Evolutionary conservation across 148 eudicot species (phyloP).

Genomic region (Cornus controversa): DNA sequence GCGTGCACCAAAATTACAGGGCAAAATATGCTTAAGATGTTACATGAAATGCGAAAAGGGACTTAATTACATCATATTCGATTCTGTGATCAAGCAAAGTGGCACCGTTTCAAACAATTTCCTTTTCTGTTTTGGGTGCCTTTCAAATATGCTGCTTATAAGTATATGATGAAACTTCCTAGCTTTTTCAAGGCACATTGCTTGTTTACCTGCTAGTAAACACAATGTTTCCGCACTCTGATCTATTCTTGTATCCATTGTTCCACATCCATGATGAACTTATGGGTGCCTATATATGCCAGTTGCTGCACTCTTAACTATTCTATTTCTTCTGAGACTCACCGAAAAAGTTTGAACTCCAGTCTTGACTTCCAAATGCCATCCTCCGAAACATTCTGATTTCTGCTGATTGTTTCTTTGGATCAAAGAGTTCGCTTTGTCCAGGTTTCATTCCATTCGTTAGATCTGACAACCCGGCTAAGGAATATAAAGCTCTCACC

Average conservation of each 20-base stretch:
- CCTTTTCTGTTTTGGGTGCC: too few relatives aligned
- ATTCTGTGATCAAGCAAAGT: not conserved
- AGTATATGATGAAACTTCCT: too few relatives aligned
- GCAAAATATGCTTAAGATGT: not conserved
- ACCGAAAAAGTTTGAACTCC: slow-evolving; percentile 50
- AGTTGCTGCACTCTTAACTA: slow-evolving; percentile 21
- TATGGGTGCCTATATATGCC: not conserved
- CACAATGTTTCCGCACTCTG: not conserved
- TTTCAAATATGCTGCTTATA: too few relatives aligned
- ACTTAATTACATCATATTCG: not conserved
- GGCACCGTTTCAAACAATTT: too few relatives aligned
- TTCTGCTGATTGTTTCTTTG: slow-evolving; percentile 88
- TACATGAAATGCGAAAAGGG: not conserved
- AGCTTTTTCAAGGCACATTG: too few relatives aligned
- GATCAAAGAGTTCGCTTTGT: slow-evolving; percentile 66
- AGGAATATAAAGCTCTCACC: slow-evolving; percentile 76
- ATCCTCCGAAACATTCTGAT: slow-evolving; percentile 83
- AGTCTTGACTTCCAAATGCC: slow-evolving; percentile 94
- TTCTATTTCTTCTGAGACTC: slow-evolving; percentile 55
- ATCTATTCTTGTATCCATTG: not conserved
- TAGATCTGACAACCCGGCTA: slow-evolving; percentile 62
- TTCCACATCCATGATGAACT: too few relatives aligned
- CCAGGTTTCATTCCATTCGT: slow-evolving; percentile 95
- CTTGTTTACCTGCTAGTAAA: too few relatives aligned
- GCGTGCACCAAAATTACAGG: not conserved